Evolutionary conservation across 2,329 filamentous ascomycete species (phyloP).

Genomic region (Calonectria pseudoturangicola): DNA sequence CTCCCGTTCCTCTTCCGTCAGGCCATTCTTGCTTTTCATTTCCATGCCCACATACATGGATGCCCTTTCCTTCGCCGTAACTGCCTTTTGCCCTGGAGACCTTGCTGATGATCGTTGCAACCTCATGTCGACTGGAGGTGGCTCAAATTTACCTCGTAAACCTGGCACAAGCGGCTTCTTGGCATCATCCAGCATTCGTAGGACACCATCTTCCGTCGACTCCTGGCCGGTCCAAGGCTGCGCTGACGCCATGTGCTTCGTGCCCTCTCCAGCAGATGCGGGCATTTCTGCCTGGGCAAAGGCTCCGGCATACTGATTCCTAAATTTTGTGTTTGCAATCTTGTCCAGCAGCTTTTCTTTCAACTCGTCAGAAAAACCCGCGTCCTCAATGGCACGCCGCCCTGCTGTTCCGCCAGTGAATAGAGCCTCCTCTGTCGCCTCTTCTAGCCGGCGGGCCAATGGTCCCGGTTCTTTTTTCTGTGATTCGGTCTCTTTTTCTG

Average conservation of each 20-base stretch:
- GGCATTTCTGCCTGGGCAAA: slow-evolving; percentile 70
- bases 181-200: slow-evolving; percentile 90
- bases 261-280: slow-evolving; percentile 79
- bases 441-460: slow-evolving; percentile 74
- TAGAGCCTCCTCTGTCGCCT: slow-evolving; percentile 79
- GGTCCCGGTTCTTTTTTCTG: slow-evolving; percentile 60
- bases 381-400: slow-evolving; percentile 75
- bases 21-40: slow-evolving; percentile 66
- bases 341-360: slow-evolving; percentile 75
- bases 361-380: slow-evolving; percentile 78
- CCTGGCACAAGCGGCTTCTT: slow-evolving; percentile 79
- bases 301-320: slow-evolving; percentile 68
- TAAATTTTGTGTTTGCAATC: slow-evolving; percentile 73
- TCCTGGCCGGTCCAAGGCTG: slow-evolving; percentile 88
- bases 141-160: slow-evolving; percentile 67
- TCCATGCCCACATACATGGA: slow-evolving; percentile 70
- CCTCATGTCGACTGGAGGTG: slow-evolving; percentile 72
- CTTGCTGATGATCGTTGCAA: slow-evolving; percentile 63
- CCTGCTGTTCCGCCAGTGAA: slow-evolving; percentile 75
- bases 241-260: slow-evolving; percentile 79
- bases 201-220: slow-evolving; percentile 81
- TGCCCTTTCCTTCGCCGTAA: slow-evolving; percentile 75
- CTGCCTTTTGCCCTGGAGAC: slow-evolving; percentile 68
- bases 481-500: slow-evolving; percentile 22
- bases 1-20: slow-evolving; percentile 84